These are phyloP conservation scores for Amaranthus hypochondriacus DNA, from an alignment of 148 eudicot genomes.

Conservation along the genomic window DNA sequence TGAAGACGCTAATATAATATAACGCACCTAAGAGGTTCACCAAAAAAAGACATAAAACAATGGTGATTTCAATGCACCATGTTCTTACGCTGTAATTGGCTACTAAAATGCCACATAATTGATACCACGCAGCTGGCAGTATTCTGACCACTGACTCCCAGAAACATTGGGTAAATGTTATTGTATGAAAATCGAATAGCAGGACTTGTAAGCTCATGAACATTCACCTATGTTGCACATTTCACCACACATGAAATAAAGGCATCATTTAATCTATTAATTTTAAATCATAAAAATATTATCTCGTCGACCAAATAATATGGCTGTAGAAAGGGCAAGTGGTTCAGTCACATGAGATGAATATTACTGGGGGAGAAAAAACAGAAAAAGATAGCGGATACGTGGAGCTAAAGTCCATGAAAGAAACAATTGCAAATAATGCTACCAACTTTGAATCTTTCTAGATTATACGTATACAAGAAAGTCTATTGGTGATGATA, in stretches of 20 bases:
- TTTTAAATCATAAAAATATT: background rate
- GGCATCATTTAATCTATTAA: background rate
- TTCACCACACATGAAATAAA: background rate
- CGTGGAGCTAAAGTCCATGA: background rate
- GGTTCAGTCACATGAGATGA: constrained; percentile 1
- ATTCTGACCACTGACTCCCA: constrained; percentile 3
- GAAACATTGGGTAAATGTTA: background rate
- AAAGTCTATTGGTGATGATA: background rate
- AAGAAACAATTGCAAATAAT: background rate
- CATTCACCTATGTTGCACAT: background rate
- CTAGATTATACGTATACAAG: background rate
- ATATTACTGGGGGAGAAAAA: background rate
- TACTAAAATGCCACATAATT: constrained; percentile 19
- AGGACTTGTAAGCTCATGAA: background rate
- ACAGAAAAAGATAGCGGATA: background rate
- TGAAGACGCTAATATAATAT: background rate
- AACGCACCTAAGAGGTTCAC: constrained; percentile 3
- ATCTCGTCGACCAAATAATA: background rate
- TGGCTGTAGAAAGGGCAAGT: background rate
- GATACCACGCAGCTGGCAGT: constrained; percentile 14
- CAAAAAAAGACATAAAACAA: background rate
- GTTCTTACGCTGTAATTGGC: constrained; percentile 18
- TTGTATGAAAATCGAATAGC: background rate
- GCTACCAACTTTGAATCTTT: background rate
- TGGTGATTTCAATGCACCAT: constrained; percentile 1